Evolutionary conservation across 2,329 filamentous ascomycete species (phyloP), one percentile per base, ranked within the genome.

Genomic region (Alternaria metachromatica): DNA sequence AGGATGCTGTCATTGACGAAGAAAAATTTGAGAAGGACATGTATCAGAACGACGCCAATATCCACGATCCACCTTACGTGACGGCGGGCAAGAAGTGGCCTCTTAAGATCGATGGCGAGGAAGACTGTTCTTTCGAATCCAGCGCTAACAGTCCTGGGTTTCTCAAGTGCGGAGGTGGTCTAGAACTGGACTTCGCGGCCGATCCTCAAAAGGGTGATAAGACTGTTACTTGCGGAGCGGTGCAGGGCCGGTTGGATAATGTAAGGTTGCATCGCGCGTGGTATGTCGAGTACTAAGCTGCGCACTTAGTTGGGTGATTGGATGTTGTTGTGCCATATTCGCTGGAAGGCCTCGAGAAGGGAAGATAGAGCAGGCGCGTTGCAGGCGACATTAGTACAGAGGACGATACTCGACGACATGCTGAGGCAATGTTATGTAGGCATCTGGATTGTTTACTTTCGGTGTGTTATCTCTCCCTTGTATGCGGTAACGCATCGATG

Each of bases 221-320:
- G 3, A 44, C 41, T 44, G 41, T 44, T 3, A 3, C 41, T 44
- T 44, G 41, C 41, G 41, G 41, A 20, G 9, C n/a, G 41, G 18
- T 44, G n/a, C 9, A 18, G n/a, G 41, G 41, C 9, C n/a, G n/a
- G 11, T 13, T 51, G 4, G 13, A 26, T 11, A 25, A 26, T 18
- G 26, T 50, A 5, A 50, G 6, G 10, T 20, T 23, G 25, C 48
- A 50, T 18, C 11, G 48, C 9, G 48, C 48, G 23, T 50, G 48
- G 25, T 50, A 30, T 18, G 48, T 50, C 4, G 48, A 50, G 48
- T 50, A 50, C 25, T 50, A 0, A 44, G 41, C 18, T 20, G 0
- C 0, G 9, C 41, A 20, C 18, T 44, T 0, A 44, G 41, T 1
- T 20, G n/a, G 30, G 30, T 0, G 13, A 37, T 0, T 37, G 0